A percentile compares a stretch with the other conserved stretches of the same genome.
Evolutionary conservation across 805 yeast genomes (phyloP).

Genomic region (Metschnikowia lachancei): DNA sequence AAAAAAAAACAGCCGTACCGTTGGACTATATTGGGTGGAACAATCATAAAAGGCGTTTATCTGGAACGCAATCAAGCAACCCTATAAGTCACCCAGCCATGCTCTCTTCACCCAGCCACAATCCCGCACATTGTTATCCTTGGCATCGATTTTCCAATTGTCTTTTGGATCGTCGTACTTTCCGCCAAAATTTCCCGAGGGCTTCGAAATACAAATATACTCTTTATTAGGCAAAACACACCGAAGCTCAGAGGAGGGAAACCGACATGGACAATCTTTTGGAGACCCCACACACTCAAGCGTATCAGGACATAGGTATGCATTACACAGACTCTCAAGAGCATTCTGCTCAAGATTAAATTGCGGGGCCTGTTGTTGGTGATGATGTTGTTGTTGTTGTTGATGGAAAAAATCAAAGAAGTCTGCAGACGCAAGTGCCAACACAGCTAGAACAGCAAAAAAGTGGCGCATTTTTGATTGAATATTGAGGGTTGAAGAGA

Average conservation of each 20-base stretch:
- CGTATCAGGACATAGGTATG: slow-evolving; percentile 82
- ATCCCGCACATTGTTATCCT: slow-evolving; percentile 57
- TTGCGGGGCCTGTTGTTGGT: slow-evolving; percentile 10
- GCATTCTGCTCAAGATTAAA: slow-evolving; percentile 37
- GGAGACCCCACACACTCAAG: slow-evolving; percentile 68
- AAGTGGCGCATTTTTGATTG: slow-evolving; percentile 2
- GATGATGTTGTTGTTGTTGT: slow-evolving; percentile 15
- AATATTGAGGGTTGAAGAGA: neutral
- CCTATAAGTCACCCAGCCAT: slow-evolving; percentile 6
- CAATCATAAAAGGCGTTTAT: no score
- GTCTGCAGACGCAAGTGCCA: slow-evolving; percentile 26
- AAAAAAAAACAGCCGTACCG: no score
- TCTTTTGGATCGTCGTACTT: slow-evolving; percentile 39
- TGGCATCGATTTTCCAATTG: slow-evolving; percentile 49
- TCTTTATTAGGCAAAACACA: slow-evolving; percentile 72
- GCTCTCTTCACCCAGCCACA: slow-evolving; percentile 76
- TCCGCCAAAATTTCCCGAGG: slow-evolving; percentile 44
- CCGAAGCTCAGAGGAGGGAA: slow-evolving; percentile 77
- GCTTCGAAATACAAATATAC: slow-evolving; percentile 81
- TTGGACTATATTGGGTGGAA: no score
- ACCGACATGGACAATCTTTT: slow-evolving; percentile 85
- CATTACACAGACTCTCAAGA: slow-evolving; percentile 49
- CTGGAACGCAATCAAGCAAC: neutral
- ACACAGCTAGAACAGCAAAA: neutral
- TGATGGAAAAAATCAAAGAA: slow-evolving; percentile 35